A percentile compares a stretch with the other conserved stretches of the same genome.
Evolutionary conservation across 2,329 filamentous ascomycete species (phyloP).

Genomic region (Trichoderma guizhouense): DNA sequence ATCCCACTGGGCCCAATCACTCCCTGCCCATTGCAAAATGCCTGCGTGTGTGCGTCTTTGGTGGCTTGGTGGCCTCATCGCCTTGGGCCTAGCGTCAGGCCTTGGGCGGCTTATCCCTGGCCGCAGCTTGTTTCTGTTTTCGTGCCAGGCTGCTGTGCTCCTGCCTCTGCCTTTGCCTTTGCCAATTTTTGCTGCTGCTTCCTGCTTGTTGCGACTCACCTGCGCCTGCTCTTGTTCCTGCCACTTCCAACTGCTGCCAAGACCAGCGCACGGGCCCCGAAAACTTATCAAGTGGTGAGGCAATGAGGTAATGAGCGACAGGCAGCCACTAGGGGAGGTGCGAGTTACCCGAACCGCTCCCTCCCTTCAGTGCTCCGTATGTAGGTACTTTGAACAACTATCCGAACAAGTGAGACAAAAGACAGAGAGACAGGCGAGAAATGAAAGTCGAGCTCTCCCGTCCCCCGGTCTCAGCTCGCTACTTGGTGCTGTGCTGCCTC

Average conservation of each 20-base stretch:
- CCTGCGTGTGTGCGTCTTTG: not conserved
- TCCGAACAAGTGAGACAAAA: not conserved
- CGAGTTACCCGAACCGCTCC: not conserved
- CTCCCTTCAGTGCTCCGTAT: not conserved
- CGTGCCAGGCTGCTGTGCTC: constrained; percentile 1
- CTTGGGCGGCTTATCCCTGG: constrained; percentile 7
- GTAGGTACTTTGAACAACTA: no score
- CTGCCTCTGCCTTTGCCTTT: not conserved
- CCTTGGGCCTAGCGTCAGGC: constrained; percentile 1
- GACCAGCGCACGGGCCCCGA: constrained; percentile 4
- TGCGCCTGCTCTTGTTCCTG: not conserved
- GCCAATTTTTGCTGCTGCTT: not conserved
- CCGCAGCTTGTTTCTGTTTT: not conserved
- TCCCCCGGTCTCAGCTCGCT: not conserved
- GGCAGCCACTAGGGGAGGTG: not conserved
- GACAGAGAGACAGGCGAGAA: not conserved
- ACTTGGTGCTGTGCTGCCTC: not conserved
- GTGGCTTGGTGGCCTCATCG: constrained; percentile 15
- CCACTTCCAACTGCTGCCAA: not conserved
- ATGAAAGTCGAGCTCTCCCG: not conserved
- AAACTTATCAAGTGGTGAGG: constrained; percentile 1
- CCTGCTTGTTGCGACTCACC: not conserved
- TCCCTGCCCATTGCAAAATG: not conserved
- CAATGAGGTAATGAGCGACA: constrained; percentile 5
- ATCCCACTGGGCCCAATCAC: not conserved